Percentiles rank a stretch among this genome's conserved stretches.
These are phyloP conservation scores for Dactylonectria estremocensis DNA, from an alignment of 2,329 filamentous ascomycete genomes.

Conservation along the genomic window DNA sequence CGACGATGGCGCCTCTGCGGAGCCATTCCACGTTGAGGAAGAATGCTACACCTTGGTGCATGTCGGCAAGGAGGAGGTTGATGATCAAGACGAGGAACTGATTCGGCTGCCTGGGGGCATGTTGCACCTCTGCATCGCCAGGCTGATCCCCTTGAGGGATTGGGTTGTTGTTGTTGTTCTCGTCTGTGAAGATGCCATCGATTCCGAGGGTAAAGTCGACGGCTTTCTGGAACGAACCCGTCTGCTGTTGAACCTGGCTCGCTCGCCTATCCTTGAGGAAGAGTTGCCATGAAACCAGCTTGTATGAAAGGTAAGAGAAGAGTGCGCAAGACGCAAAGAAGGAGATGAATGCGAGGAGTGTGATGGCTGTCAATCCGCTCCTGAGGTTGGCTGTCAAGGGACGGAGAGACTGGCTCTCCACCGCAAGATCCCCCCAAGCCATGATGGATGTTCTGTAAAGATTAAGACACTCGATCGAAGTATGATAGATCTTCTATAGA, in stretches of 20 bases:
- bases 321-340: slow-evolving; percentile 49
- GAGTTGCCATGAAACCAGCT: slow-evolving; percentile 50
- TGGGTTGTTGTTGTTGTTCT: background rate
- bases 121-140: slow-evolving; percentile 35
- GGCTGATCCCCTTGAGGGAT: background rate
- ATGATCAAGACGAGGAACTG: slow-evolving; percentile 80
- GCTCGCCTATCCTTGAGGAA: slow-evolving; percentile 36
- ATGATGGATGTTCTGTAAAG: slow-evolving; percentile 29
- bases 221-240: slow-evolving; percentile 40
- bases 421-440: slow-evolving; percentile 43
- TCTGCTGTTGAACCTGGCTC: slow-evolving; percentile 25
- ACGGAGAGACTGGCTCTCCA: slow-evolving; percentile 44
- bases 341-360: slow-evolving; percentile 50
- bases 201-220: slow-evolving; percentile 55
- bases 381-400: slow-evolving; percentile 42
- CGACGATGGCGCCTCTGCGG: slow-evolving; percentile 65
- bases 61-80: slow-evolving; percentile 78
- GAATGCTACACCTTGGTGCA: slow-evolving; percentile 77
- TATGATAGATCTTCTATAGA: background rate
- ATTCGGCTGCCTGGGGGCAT: slow-evolving; percentile 63
- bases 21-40: slow-evolving; percentile 75
- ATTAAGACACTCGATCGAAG: background rate
- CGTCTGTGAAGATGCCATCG: slow-evolving; percentile 52
- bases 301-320: slow-evolving; percentile 52
- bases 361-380: slow-evolving; percentile 50